Percentiles rank a stretch among this genome's conserved stretches.
phyloP scores from a whole-genome alignment of 176 grass and related monocot species.

The Triticum aestivum region IWGSC_CS_RefSeq_v2.1 NC_057796.1:52078317-52078816 shows the following conservation, averaged over 20 bases:
- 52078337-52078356: neutral
- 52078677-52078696: conserved; percentile 48
- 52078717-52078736: neutral
- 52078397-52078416: neutral
- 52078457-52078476: neutral
- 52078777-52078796: neutral
- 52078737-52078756: neutral
- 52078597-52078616: conserved; percentile 29
- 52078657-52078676: conserved; percentile 15
- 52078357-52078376: neutral
- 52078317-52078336: neutral
- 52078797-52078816: neutral
- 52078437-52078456: neutral
- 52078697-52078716: conserved; percentile 22
- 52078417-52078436: neutral
- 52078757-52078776: neutral
- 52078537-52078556: neutral
- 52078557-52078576: neutral
- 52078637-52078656: conserved; percentile 23
- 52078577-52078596: neutral
- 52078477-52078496: neutral
- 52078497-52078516: neutral
- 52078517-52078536: neutral
- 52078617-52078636: neutral
- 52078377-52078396: neutral